Evolutionary conservation across 345 rosid genomes (phyloP), one percentile per base, ranked within the genome.

Genomic region (Arabidopsis arenosa): DNA sequence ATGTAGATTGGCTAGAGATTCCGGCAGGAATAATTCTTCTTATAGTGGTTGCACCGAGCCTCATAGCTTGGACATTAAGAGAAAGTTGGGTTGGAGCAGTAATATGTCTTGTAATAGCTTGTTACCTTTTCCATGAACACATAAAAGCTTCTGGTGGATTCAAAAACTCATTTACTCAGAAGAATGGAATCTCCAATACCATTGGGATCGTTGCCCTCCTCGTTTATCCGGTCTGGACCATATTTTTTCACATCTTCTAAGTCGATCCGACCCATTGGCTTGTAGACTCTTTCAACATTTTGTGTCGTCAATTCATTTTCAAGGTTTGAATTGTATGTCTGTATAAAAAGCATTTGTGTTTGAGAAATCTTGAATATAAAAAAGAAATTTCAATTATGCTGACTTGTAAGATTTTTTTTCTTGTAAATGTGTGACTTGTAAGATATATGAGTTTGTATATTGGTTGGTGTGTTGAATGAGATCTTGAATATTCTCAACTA

Each of bases 71-170:
- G 52, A 86, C 88, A 14, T 4, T 93, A 65, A 84, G 82, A 76
- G 86, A 67, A 12, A 78, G 82, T 82, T 84, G 86, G 91, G 77
- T 87, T 8, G 93, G 97, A 2, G 89, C 86, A 49, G 36, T 69
- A 2, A 85, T 90, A 60, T 88, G 99, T 74, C 96, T 92, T 28
- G 0, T 81, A 55, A 89, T 95, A 2, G 98, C 89, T 32, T 92
- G 98, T 67, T 95, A 90, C 86, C 83, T 92, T 6, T 74, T 95
- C 67, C 99, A 95, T 76, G 93, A 95, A 74, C 97, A 95, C 83
- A 85, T 95, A 14, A 86, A 93, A 48, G 97, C 99, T 17, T 81
- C 98, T 3, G 99, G 93, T 9, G 99, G 99, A 54, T 87, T 95
- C 89, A 85, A 91, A 58, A 89, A 90, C 57, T 81, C 97, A 9